A percentile compares a stretch with the other conserved stretches of the same genome.
phyloP scores from a whole-genome alignment of 1,139 yeast genomes.

The Candida pseudocylindracea region DNA sequence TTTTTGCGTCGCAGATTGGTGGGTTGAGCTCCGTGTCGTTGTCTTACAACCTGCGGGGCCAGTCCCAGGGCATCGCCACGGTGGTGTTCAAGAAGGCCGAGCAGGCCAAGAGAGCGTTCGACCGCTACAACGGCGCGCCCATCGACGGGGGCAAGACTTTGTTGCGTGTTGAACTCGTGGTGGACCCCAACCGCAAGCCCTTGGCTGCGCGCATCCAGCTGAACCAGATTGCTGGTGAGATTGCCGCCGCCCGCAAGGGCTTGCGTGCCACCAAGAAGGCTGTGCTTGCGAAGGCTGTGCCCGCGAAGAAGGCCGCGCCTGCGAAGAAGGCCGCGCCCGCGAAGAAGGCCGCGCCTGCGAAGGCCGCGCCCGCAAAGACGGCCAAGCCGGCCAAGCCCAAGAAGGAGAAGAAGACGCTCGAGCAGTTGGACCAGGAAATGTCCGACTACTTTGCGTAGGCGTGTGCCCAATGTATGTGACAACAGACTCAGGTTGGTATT shows the following conservation, averaged over 20 bases:
- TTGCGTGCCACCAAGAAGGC: too few species aligned
- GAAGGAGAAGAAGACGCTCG: constrained; percentile 12
- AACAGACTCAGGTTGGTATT: too few species aligned
- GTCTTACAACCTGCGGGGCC: constrained; percentile 73
- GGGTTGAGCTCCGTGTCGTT: constrained; percentile 53
- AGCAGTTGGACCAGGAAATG: constrained; percentile 87
- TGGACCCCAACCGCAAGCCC: constrained; percentile 70
- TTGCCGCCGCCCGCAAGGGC: too few species aligned
- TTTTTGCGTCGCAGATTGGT: constrained; percentile 75
- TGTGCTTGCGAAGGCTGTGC: constrained; percentile 2
- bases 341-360: constrained; percentile 17
- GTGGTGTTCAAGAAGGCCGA: constrained; percentile 49
- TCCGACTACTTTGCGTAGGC: constrained; percentile 42
- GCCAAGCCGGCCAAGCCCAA: constrained; percentile 3
- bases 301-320: constrained; percentile 5
- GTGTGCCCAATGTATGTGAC: background rate
- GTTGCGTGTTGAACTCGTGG: constrained; percentile 64
- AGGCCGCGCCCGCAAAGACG: too few species aligned
- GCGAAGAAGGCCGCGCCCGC: constrained; percentile 3
- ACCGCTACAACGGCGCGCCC: constrained; percentile 79
- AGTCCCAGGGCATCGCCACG: constrained; percentile 82
- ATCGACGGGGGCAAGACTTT: constrained; percentile 71
- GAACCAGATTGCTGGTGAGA: constrained; percentile 6
- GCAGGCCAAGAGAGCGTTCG: constrained; percentile 52
- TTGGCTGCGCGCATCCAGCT: constrained; percentile 50